These are phyloP conservation scores for Rhododendron griersonianum DNA, from an alignment of 148 eudicot species.

Conservation along the genomic window DNA sequence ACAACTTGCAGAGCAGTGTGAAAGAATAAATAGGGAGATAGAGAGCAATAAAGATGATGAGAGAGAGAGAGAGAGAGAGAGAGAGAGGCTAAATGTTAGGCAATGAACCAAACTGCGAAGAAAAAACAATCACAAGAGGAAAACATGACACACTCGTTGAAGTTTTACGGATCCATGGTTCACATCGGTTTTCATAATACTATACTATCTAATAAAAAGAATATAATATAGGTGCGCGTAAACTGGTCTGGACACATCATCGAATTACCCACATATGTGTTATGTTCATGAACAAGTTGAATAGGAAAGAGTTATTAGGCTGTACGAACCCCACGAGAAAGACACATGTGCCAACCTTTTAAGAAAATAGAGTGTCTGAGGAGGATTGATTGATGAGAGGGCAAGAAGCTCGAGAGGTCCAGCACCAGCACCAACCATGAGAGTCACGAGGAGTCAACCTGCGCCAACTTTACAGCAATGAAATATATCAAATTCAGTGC, in stretches of 20 bases:
- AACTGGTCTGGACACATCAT: too few relatives aligned
- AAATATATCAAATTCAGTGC: not conserved
- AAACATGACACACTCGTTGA: not conserved
- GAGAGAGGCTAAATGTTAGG: not conserved
- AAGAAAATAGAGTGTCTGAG: not conserved
- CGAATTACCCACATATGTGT: too few relatives aligned
- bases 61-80: constrained; percentile 4
- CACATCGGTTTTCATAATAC: not conserved
- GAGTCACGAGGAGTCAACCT: constrained; percentile 27
- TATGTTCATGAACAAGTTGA: not conserved
- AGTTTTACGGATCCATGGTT: not conserved
- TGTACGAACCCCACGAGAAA: not conserved
- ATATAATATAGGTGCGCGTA: too few relatives aligned
- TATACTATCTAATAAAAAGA: too few relatives aligned
- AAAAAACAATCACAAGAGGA: not conserved
- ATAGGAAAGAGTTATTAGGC: not conserved
- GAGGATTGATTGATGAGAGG: constrained; percentile 25
- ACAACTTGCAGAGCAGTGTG: constrained; percentile 6
- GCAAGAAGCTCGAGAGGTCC: constrained; percentile 24
- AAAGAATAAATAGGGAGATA: constrained; percentile 13
- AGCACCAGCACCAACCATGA: not conserved
- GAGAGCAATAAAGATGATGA: constrained; percentile 16
- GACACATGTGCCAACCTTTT: constrained; percentile 14
- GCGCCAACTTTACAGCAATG: constrained; percentile 15
- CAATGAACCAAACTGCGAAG: not conserved